These are phyloP conservation scores for Aspergillus puulaauensis DNA, from an alignment of 2,329 filamentous ascomycete genomes.

Conservation along the genomic window DNA sequence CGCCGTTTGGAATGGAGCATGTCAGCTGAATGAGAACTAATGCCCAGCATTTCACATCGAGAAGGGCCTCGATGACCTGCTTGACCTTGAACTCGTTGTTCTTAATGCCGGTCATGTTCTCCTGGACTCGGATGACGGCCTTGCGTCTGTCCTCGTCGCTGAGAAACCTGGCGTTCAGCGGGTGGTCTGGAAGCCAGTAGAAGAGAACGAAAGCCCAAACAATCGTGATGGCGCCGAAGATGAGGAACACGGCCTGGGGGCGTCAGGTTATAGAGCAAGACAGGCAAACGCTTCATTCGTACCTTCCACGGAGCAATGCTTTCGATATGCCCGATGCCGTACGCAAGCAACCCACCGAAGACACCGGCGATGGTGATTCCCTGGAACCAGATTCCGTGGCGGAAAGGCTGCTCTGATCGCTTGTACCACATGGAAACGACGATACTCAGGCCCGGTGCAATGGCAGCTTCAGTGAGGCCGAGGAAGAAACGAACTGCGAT, in stretches of 20 bases:
- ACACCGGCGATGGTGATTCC: conserved; percentile 30
- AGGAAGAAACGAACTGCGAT: conserved; percentile 45
- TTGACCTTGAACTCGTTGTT: neutral
- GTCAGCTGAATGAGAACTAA: neutral
- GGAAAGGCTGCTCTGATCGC: conserved; percentile 29
- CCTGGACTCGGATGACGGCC: neutral
- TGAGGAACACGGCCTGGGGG: neutral
- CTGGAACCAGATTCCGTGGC: conserved; percentile 32
- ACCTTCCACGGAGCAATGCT: conserved; percentile 26
- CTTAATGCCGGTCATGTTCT: conserved; percentile 2
- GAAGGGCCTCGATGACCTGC: neutral
- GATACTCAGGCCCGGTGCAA: conserved; percentile 36
- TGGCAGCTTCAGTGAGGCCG: conserved; percentile 41
- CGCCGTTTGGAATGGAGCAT: conserved; percentile 36
- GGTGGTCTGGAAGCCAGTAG: neutral
- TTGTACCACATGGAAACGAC: conserved; percentile 35
- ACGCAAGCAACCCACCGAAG: conserved; percentile 24
- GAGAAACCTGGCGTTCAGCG: neutral
- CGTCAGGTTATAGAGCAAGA: neutral
- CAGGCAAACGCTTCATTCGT: neutral
- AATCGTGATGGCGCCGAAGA: conserved; percentile 25
- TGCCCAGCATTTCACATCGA: neutral
- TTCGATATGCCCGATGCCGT: conserved; percentile 27
- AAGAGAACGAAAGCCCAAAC: neutral
- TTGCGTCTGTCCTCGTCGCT: neutral